Conservation (phyloP, 345 rosid species). For the Pistacia atlantica region DNA sequence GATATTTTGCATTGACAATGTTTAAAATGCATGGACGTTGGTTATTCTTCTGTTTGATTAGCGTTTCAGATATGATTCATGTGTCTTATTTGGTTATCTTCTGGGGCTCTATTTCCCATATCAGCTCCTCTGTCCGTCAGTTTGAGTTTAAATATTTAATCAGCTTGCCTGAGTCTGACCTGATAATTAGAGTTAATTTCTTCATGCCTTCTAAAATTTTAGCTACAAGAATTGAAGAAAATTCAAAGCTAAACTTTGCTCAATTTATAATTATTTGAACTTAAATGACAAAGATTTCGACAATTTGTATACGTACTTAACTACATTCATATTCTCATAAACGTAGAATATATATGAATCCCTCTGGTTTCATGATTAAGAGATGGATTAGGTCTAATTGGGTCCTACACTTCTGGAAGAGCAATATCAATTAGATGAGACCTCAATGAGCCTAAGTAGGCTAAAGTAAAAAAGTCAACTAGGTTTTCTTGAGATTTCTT, state of each 20-base stretch:
- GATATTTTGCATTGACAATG: neutral
- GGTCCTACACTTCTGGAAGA: conserved; percentile 12
- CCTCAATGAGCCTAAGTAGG: neutral
- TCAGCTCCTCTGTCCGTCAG: no score
- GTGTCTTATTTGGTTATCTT: neutral
- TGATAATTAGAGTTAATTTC: neutral
- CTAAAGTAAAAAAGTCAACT: conserved; percentile 23
- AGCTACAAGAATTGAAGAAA: neutral
- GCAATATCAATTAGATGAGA: neutral
- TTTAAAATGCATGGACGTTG: neutral
- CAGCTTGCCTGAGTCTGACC: neutral
- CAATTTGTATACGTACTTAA: neutral
- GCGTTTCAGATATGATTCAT: neutral
- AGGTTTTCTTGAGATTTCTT: conserved; percentile 25
- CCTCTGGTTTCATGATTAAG: neutral
- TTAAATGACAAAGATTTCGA: neutral
- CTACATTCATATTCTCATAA: neutral
- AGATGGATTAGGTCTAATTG: neutral
- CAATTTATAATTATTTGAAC: neutral
- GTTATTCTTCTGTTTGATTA: neutral
- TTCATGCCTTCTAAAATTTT: neutral
- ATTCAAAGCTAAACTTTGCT: neutral
- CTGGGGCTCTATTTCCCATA: no score
- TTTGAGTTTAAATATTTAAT: neutral
- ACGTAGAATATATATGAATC: neutral